These are phyloP conservation scores for Xylaria scruposa DNA, from an alignment of 495 filamentous ascomycete species.

Conservation along the genomic window DNA sequence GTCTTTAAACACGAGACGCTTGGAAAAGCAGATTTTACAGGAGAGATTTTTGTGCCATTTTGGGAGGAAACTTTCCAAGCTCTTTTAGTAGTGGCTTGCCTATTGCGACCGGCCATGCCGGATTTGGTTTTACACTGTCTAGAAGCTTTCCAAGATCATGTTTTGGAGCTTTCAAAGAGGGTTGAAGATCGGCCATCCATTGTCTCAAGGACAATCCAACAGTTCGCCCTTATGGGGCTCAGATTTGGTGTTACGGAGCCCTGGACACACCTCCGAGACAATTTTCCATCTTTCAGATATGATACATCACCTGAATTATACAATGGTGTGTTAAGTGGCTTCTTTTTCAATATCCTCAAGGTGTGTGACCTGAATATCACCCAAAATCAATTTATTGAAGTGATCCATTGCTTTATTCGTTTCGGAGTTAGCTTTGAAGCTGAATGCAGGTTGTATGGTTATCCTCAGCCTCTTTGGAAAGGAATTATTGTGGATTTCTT, in stretches of 20 bases:
- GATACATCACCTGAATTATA: background rate
- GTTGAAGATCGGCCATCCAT: background rate
- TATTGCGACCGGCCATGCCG: background rate
- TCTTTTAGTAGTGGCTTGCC: background rate
- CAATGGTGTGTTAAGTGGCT: background rate
- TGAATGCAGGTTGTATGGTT: rapidly evolving
- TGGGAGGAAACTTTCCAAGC: background rate
- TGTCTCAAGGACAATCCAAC: background rate
- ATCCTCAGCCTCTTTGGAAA: too few species aligned
- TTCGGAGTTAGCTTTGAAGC: background rate
- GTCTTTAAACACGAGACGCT: background rate
- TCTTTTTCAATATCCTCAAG: background rate
- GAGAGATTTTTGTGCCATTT: background rate
- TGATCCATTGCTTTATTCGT: background rate
- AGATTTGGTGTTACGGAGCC: background rate
- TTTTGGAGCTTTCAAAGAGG: background rate
- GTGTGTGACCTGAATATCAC: background rate
- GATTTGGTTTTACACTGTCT: too few species aligned
- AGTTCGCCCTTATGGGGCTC: background rate
- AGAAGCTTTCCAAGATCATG: background rate
- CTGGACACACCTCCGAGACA: background rate
- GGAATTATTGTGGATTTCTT: background rate
- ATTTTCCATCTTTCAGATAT: background rate
- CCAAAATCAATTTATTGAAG: background rate
- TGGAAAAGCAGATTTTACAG: background rate